These are phyloP conservation scores for Saturnispora diversa DNA, from an alignment of 805 yeast species.

Conservation along the genomic window DNA sequence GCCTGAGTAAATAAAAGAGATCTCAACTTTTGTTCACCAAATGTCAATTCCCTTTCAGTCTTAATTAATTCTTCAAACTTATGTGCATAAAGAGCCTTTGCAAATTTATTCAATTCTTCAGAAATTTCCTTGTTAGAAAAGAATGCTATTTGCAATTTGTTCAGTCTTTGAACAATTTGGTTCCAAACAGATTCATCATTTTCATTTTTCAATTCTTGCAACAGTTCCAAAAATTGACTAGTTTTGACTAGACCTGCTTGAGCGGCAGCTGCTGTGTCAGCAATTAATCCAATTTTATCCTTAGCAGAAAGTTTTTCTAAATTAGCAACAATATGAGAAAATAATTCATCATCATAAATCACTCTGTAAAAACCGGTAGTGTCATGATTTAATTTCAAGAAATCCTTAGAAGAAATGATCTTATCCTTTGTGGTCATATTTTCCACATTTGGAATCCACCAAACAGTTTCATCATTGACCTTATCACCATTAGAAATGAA, in stretches of 20 bases:
- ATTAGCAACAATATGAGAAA: conserved; percentile 35
- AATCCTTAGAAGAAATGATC: conserved; percentile 15
- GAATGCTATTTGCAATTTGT: conserved; percentile 30
- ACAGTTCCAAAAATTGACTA: conserved; percentile 37
- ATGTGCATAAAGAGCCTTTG: conserved; percentile 27
- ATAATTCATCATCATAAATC: conserved; percentile 37
- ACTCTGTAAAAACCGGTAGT: conserved; percentile 48
- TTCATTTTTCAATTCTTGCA: conserved; percentile 31
- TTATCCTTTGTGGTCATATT: conserved; percentile 21
- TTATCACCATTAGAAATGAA: conserved; percentile 51
- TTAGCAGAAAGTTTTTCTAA: conserved; percentile 34
- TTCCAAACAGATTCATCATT: conserved; percentile 46
- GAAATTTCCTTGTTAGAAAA: conserved; percentile 29
- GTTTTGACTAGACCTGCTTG: conserved; percentile 38
- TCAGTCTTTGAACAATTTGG: conserved; percentile 39
- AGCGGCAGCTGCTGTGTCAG: conserved; percentile 44
- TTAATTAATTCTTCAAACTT: conserved; percentile 23
- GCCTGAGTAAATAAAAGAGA: conserved; percentile 35
- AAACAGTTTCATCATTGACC: conserved; percentile 43
- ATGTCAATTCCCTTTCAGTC: conserved; percentile 15
- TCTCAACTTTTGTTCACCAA: conserved; percentile 28
- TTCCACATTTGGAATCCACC: conserved; percentile 49
- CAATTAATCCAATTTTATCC: conserved; percentile 48
- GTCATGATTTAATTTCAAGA: conserved; percentile 42
- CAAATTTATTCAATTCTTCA: conserved; percentile 27